Evolutionary conservation across 2,329 filamentous ascomycete genomes (phyloP), one percentile per base, ranked within the genome.

Genomic region (Meredithiella fracta): DNA sequence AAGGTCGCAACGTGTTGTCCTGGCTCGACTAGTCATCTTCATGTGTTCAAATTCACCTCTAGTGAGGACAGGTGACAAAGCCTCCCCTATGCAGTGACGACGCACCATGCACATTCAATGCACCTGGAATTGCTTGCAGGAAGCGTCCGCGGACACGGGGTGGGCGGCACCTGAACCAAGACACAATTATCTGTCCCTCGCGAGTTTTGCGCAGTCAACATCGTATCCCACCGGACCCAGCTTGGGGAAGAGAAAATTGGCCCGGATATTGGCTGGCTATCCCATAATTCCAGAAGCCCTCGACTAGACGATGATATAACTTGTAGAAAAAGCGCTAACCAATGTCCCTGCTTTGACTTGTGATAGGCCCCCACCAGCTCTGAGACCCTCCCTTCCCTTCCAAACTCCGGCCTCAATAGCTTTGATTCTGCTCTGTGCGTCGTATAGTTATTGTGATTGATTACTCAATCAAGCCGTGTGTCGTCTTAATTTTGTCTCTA

Each of bases 51-150:
- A 34, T 34, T 15, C 15, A 22, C 11, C 4, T 44, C 37, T 8
- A 44, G 40, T 44, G 40, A 44, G 20, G 20, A 22, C n/a, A 17
- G n/a, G n/a, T 8, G n/a, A 26, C 44, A 49, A 49, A 23, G 2
- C 8, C 23, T 15, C 17, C 14, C 3, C 11, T 22, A 49, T 49
- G 44, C 44, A 23, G 22, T 49, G 23, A 26, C 23, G 23, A 49
- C 11, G 8, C 44, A 49, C 17, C 9, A 25, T 14, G 44, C 44
- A 49, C 22, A 49, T 25, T 49, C 1, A 49, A 7, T 49, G 44
- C 44, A 49, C 11, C 44, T 49, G n/a, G 22, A 49, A 49, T 49
- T 49, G 23, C 44, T 49, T 49, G 44, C 44, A 26, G 44, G 22
- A 23, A 49, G 3, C 4, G 44, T 5, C 44, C 22, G 17, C n/a